phyloP scores from a whole-genome alignment of 208 protist species.

The Trichomonas tenax region DNA sequence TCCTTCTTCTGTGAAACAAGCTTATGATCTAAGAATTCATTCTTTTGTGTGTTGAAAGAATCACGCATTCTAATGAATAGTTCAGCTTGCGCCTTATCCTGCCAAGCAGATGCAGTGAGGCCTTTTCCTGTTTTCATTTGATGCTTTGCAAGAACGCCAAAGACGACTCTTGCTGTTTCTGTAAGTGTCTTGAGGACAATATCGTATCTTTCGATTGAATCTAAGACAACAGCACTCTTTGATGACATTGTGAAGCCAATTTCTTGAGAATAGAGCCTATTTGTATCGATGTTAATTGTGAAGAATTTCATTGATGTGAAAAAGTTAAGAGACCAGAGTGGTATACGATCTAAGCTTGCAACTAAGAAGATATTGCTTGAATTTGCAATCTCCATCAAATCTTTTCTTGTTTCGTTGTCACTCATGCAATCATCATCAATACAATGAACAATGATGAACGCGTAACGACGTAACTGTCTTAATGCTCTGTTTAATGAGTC shows the following conservation, averaged over 20 bases:
- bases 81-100: background rate
- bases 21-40: background rate
- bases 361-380: background rate
- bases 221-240: background rate
- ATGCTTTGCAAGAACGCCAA: background rate
- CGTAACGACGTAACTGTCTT: background rate
- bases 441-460: background rate
- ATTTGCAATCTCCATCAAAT: background rate
- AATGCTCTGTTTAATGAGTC: background rate
- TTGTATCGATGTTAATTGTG: background rate
- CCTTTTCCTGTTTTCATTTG: background rate
- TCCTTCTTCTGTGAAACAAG: background rate
- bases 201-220: background rate
- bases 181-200: background rate
- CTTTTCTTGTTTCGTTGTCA: background rate
- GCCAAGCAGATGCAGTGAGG: background rate
- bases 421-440: background rate
- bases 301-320: background rate
- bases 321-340: background rate
- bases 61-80: background rate
- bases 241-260: background rate
- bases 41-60: background rate
- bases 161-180: background rate
- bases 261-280: background rate
- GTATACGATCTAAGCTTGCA: background rate